Percentiles rank a stretch among this genome's conserved stretches.
phyloP scores from a whole-genome alignment of 148 eudicot genomes.

The Fagopyrum tataricum region DNA sequence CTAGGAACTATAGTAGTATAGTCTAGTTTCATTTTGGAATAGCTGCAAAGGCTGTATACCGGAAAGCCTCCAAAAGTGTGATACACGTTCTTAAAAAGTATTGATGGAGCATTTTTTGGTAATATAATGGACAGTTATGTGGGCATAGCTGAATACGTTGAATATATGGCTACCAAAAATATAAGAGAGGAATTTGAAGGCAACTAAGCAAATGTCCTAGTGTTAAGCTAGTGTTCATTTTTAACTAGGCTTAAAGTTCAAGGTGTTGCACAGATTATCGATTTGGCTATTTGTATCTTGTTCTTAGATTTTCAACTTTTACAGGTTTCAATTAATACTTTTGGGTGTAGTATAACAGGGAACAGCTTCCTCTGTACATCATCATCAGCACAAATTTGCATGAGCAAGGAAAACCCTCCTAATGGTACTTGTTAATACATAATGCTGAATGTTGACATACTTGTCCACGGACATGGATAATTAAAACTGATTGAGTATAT shows the following conservation, averaged over 20 bases:
- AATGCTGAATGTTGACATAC: neutral
- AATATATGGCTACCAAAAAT: too few species aligned
- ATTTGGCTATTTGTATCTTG: neutral
- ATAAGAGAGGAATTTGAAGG: too few species aligned
- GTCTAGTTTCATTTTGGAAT: neutral
- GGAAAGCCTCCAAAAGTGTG: too few species aligned
- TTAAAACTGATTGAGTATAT: neutral
- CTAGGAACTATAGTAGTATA: too few species aligned
- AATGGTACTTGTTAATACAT: neutral
- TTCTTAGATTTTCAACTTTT: neutral
- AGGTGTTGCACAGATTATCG: neutral
- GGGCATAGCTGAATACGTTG: too few species aligned
- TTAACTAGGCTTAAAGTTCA: neutral
- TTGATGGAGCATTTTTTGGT: too few species aligned
- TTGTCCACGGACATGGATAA: neutral
- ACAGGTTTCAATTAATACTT: neutral
- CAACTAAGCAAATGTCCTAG: neutral
- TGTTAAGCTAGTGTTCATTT: neutral
- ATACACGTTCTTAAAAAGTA: too few species aligned
- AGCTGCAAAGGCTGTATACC: too few species aligned
- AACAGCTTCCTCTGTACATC: slow-evolving; percentile 71
- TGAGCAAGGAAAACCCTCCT: slow-evolving; percentile 29
- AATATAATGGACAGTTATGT: too few species aligned
- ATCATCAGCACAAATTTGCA: slow-evolving; percentile 49
- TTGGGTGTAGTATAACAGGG: slow-evolving; percentile 50